A percentile compares a stretch with the other conserved stretches of the same genome.
phyloP scores from a whole-genome alignment of 306 rosid genomes.

The Dalbergia cultrata region DNA sequence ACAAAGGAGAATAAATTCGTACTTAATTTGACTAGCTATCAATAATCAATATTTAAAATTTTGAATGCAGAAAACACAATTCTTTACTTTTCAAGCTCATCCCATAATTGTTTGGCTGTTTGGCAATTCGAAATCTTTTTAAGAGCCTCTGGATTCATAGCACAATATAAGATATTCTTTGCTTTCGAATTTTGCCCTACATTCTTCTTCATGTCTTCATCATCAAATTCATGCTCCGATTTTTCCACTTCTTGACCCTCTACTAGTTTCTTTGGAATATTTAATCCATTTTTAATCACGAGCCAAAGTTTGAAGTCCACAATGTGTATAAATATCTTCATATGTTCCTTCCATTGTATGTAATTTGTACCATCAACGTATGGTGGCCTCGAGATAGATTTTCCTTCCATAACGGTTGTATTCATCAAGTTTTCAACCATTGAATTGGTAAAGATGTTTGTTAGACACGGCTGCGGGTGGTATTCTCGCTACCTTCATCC shows the following conservation, averaged over 20 bases:
- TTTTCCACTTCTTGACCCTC: slow-evolving; percentile 3
- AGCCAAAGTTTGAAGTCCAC: slow-evolving; percentile 37
- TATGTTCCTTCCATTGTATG: slow-evolving; percentile 11
- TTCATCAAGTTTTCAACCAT: neutral
- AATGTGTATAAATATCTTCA: neutral
- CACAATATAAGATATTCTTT: slow-evolving; percentile 31
- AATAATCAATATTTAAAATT: too few species aligned
- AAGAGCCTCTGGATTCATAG: neutral
- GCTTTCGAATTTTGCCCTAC: slow-evolving; percentile 25
- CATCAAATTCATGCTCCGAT: slow-evolving; percentile 36
- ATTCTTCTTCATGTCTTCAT: slow-evolving; percentile 17
- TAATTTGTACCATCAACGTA: neutral
- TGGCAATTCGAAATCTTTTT: neutral
- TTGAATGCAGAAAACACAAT: neutral
- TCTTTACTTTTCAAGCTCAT: slow-evolving; percentile 17
- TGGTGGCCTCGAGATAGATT: slow-evolving; percentile 28
- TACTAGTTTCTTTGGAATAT: slow-evolving; percentile 8
- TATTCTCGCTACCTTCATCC: too few species aligned
- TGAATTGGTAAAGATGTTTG: too few species aligned
- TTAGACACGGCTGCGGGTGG: too few species aligned
- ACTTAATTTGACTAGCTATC: neutral
- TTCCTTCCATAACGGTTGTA: neutral
- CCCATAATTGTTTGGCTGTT: too few species aligned
- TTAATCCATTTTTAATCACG: slow-evolving; percentile 39
- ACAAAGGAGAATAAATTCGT: too few species aligned